Evolutionary conservation across 2,329 filamentous ascomycete species (phyloP).

Genomic region (Setomelanomma holmii): DNA sequence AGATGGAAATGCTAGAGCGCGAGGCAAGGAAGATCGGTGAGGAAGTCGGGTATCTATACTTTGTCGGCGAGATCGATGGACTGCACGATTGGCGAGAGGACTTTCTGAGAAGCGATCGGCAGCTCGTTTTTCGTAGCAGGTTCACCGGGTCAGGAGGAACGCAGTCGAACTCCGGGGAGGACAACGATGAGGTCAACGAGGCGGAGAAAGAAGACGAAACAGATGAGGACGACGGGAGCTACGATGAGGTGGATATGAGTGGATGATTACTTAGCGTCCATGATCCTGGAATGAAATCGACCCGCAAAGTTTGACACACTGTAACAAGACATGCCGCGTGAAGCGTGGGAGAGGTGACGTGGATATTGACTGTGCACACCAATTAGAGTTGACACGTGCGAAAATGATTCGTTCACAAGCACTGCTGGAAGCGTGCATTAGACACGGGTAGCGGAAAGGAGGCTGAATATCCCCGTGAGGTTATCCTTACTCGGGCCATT

Average conservation of each 20-base stretch:
- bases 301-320: background rate
- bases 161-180: background rate
- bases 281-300: background rate
- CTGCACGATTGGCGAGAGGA: conserved; percentile 23
- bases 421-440: background rate
- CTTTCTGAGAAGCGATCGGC: conserved; percentile 21
- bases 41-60: conserved; percentile 40
- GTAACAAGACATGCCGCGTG: background rate
- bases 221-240: conserved; percentile 4
- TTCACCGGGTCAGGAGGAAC: background rate
- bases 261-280: background rate
- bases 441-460: too few relatives aligned
- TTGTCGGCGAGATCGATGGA: conserved; percentile 21
- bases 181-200: conserved; percentile 3
- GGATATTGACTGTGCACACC: background rate
- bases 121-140: conserved; percentile 18
- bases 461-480: too few relatives aligned
- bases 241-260: conserved; percentile 16
- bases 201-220: conserved; percentile 6
- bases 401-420: background rate
- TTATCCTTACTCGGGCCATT: too few relatives aligned
- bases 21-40: conserved; percentile 16
- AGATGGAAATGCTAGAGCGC: conserved; percentile 16
- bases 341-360: background rate
- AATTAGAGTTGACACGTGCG: background rate